phyloP scores from a whole-genome alignment of 1,139 yeast genomes.

The Candida pseudoviswanathii region DNA sequence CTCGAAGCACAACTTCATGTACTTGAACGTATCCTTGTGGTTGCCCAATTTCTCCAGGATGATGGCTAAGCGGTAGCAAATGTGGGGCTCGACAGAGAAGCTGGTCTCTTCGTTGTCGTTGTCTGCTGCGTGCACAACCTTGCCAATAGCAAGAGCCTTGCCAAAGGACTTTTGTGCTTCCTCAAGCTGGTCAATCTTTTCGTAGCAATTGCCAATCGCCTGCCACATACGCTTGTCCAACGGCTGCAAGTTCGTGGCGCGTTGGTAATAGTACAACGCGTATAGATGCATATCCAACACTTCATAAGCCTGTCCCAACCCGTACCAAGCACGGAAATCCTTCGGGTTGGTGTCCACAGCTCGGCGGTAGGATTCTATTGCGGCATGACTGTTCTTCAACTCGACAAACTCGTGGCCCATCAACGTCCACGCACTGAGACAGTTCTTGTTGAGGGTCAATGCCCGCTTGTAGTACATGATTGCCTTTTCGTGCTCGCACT shows the following conservation, averaged over 20 bases:
- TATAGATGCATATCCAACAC: slow-evolving; percentile 94
- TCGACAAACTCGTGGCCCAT: slow-evolving; percentile 99
- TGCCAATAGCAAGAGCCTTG: slow-evolving; percentile 55
- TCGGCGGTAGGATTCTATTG: slow-evolving; percentile 90
- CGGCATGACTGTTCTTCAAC: slow-evolving; percentile 94
- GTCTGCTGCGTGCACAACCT: slow-evolving; percentile 18
- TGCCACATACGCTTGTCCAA: slow-evolving; percentile 95
- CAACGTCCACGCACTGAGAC: slow-evolving; percentile 93
- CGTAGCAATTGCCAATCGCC: slow-evolving; percentile 90
- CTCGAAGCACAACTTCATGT: slow-evolving; percentile 73
- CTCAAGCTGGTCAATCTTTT: slow-evolving; percentile 66
- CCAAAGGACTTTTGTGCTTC: slow-evolving; percentile 67
- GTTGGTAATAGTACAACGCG: slow-evolving; percentile 88
- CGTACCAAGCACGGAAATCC: slow-evolving; percentile 98
- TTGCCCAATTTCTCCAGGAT: slow-evolving; percentile 64
- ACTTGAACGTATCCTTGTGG: slow-evolving; percentile 54
- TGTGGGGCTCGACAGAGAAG: slow-evolving; percentile 42
- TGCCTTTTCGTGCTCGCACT: slow-evolving; percentile 93
- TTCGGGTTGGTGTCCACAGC: slow-evolving; percentile 89
- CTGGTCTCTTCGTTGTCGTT: slow-evolving; percentile 14
- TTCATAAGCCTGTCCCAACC: slow-evolving; percentile 97
- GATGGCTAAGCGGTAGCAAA: slow-evolving; percentile 69
- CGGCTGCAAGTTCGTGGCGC: slow-evolving; percentile 88
- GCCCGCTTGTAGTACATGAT: slow-evolving; percentile 93
- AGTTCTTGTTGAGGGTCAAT: slow-evolving; percentile 73